Percentiles rank a stretch among this genome's conserved stretches.
Evolutionary conservation across 2,329 filamentous ascomycete genomes (phyloP).

Genomic region (Cytospora piceae): DNA sequence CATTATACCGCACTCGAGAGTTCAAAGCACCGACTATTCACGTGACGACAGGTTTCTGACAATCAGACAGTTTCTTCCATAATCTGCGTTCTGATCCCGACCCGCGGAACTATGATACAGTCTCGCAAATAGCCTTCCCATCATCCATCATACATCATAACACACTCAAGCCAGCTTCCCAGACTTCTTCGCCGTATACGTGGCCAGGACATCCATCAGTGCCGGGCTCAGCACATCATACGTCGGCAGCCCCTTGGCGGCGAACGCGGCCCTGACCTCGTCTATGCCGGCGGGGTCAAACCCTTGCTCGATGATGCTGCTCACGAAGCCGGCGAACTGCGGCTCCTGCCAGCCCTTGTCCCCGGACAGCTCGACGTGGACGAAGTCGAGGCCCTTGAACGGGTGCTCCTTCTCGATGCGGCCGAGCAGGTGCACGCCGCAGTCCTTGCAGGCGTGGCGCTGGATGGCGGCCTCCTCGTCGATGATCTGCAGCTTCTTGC

Average conservation of each 20-base stretch:
- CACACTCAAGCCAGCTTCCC: slow-evolving; percentile 33
- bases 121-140: background rate
- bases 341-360: slow-evolving; percentile 71
- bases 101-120: no score
- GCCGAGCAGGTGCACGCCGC: slow-evolving; percentile 65
- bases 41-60: no score
- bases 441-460: slow-evolving; percentile 63
- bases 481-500: slow-evolving; percentile 59
- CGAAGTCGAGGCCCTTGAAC: slow-evolving; percentile 72
- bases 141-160: background rate
- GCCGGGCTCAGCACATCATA: slow-evolving; percentile 66
- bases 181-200: slow-evolving; percentile 56
- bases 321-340: slow-evolving; percentile 71
- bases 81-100: no score
- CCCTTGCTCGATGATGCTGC: slow-evolving; percentile 70
- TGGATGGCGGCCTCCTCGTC: slow-evolving; percentile 62
- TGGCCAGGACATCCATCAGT: slow-evolving; percentile 66
- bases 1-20: no score
- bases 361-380: slow-evolving; percentile 65
- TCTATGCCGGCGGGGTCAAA: slow-evolving; percentile 59
- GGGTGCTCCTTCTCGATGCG: slow-evolving; percentile 67
- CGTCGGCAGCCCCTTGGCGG: slow-evolving; percentile 58
- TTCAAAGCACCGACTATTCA: no score
- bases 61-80: no score
- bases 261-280: slow-evolving; percentile 57